phyloP scores from a whole-genome alignment of 768 basidiomycete species.

The Suillus discolor region DNA sequence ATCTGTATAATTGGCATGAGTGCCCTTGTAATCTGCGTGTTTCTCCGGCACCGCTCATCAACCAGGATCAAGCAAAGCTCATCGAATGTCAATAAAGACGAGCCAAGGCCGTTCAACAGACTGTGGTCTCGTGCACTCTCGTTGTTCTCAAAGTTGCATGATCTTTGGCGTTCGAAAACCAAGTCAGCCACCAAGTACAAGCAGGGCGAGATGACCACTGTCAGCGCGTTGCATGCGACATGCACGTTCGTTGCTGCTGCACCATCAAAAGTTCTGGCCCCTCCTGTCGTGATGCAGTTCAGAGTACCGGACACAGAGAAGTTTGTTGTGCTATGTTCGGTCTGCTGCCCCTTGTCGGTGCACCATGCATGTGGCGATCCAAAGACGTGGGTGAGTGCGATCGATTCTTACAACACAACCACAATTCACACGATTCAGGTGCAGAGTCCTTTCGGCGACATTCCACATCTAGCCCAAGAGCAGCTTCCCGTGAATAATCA shows the following conservation, averaged over 20 bases:
- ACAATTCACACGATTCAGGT: not conserved
- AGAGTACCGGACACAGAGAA: constrained; percentile 19
- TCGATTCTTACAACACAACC: not conserved
- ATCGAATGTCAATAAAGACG: not conserved
- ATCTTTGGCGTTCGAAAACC: constrained; percentile 10
- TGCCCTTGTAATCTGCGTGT: constrained; percentile 20
- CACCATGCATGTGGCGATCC: not conserved
- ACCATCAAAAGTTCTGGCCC: constrained; percentile 21
- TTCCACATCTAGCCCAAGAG: not conserved
- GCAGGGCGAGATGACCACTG: constrained; percentile 15
- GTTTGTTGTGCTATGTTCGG: not conserved
- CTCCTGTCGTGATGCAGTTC: constrained; percentile 27
- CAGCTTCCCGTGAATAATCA: not conserved
- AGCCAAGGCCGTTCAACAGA: not conserved
- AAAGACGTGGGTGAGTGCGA: not conserved
- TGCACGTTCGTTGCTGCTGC: constrained; percentile 28
- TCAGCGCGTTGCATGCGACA: constrained; percentile 26
- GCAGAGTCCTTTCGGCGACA: not conserved
- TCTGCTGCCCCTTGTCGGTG: not conserved
- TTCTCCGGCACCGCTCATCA: constrained; percentile 21
- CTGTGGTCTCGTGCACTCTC: constrained; percentile 2
- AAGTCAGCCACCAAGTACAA: not conserved
- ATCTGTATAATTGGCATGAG: constrained; percentile 23
- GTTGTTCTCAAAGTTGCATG: not conserved
- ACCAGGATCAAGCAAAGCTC: constrained; percentile 1